Evolutionary conservation across 306 rosid genomes (phyloP).

Genomic region (Inga leiocalycina): DNA sequence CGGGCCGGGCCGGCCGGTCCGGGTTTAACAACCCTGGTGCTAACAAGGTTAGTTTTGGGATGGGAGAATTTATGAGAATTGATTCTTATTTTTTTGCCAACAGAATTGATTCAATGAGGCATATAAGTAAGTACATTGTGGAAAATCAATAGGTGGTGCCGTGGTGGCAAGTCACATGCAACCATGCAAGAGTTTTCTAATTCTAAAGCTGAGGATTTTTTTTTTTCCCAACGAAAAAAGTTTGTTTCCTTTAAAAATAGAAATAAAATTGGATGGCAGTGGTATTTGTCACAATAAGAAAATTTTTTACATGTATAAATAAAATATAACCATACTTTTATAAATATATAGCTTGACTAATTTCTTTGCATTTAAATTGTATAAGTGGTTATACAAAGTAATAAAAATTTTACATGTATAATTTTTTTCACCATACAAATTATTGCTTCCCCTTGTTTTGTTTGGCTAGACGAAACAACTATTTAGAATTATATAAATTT

Average conservation of each 20-base stretch:
- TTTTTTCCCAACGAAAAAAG: too few species aligned
- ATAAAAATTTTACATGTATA: neutral
- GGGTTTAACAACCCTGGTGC: too few species aligned
- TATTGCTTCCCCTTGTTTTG: neutral
- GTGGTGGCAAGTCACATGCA: slow-evolving; percentile 47
- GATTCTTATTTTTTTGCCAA: too few species aligned
- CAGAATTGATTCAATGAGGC: neutral
- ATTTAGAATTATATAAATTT: neutral
- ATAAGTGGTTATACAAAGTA: neutral
- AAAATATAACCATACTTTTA: too few species aligned
- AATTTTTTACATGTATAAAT: too few species aligned
- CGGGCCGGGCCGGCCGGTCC: too few species aligned
- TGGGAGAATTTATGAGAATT: neutral
- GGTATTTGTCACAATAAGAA: neutral
- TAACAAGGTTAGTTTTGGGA: slow-evolving; percentile 29
- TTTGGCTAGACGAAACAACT: too few species aligned
- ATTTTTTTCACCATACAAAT: neutral
- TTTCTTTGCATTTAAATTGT: neutral
- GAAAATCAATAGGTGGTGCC: slow-evolving; percentile 35
- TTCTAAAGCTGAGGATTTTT: neutral
- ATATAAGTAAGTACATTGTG: slow-evolving; percentile 30
- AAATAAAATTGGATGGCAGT: neutral
- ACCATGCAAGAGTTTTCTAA: neutral
- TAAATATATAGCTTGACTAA: neutral
- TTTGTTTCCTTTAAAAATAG: neutral